Conservation (phyloP, 805 yeast species). For the Ogataea haglerorum region DNA sequence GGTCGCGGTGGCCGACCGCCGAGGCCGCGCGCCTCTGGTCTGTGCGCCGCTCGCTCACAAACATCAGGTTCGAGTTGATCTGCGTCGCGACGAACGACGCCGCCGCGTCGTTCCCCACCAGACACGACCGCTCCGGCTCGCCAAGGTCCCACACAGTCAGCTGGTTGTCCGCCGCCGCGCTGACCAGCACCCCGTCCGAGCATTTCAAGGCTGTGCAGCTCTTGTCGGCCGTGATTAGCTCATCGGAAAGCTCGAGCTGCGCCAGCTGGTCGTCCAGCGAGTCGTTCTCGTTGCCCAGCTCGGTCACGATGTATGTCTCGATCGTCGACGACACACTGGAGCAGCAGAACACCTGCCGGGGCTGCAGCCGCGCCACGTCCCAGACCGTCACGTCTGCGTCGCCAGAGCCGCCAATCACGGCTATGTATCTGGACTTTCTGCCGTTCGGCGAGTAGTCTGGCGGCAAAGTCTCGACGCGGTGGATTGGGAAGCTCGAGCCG, state of each 20-base stretch:
- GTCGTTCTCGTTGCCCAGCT: conserved; percentile 22
- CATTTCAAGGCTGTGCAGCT: conserved; percentile 26
- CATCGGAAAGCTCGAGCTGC: conserved; percentile 14
- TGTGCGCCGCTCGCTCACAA: conserved; percentile 37
- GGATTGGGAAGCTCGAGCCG: conserved; percentile 41
- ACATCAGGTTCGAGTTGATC: conserved; percentile 37
- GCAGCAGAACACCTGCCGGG: conserved; percentile 35
- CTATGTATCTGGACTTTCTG: conserved; percentile 41
- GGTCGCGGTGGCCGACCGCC: conserved; percentile 41
- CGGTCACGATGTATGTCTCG: conserved; percentile 26
- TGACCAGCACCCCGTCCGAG: conserved; percentile 11
- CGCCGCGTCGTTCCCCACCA: conserved; percentile 20
- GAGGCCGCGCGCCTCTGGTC: conserved; percentile 5
- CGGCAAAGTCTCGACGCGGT: conserved; percentile 44
- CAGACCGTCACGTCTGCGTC: conserved; percentile 63
- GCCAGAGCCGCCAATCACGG: conserved; percentile 66
- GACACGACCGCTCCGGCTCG: conserved; percentile 31
- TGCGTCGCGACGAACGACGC: conserved; percentile 32
- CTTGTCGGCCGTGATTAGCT: conserved; percentile 16
- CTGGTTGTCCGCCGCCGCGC: conserved; percentile 20
- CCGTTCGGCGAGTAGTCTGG: conserved; percentile 32
- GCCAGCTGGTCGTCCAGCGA: conserved; percentile 22
- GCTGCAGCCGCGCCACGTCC: conserved; percentile 66
- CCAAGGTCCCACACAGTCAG: conserved; percentile 40
- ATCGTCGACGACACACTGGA: conserved; percentile 24